These are phyloP conservation scores for Malus hybrid DNA, from an alignment of 331 rosid species.

Conservation along the genomic window DNA sequence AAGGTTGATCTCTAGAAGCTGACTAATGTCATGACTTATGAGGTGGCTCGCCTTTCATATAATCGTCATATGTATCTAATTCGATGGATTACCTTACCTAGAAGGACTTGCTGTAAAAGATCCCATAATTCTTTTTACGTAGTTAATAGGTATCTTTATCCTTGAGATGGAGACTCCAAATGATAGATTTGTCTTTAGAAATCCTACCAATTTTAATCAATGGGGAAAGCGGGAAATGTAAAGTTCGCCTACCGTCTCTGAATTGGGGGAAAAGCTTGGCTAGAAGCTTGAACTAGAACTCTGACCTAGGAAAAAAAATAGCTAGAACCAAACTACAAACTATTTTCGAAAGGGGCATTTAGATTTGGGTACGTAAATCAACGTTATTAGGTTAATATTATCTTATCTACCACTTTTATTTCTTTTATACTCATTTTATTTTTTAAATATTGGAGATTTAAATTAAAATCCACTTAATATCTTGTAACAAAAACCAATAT, in stretches of 20 bases:
- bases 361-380: too few species aligned
- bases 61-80: neutral
- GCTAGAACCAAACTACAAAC: too few species aligned
- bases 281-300: neutral
- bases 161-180: neutral
- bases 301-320: too few species aligned
- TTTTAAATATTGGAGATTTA: too few species aligned
- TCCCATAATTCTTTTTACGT: neutral
- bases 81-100: neutral
- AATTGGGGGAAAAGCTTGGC: neutral
- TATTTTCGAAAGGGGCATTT: too few species aligned
- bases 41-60: neutral
- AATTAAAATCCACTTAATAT: too few species aligned
- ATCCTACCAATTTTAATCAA: neutral
- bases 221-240: neutral
- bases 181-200: neutral
- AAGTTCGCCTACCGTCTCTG: neutral
- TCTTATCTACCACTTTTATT: too few species aligned
- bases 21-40: neutral
- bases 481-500: too few species aligned
- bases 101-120: neutral
- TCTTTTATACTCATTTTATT: too few species aligned
- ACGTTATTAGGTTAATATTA: too few species aligned
- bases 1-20: neutral
- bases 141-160: neutral